These are phyloP conservation scores for Citrus medica DNA, from an alignment of 345 rosid genomes.

Conservation along the genomic window DNA sequence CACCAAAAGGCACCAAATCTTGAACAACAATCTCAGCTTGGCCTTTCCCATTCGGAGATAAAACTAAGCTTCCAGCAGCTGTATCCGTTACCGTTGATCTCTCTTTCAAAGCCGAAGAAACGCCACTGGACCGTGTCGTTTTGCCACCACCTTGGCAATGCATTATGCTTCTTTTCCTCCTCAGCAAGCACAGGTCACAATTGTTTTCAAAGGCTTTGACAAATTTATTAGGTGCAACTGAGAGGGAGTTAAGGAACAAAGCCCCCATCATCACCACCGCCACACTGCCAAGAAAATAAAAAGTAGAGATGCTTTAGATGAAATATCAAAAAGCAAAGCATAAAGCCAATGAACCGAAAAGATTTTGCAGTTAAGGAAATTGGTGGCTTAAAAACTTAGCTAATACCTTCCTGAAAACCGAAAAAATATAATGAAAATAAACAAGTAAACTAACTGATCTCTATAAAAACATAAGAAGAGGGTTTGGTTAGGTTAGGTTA, in stretches of 20 bases:
- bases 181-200: conserved; percentile 22
- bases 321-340: conserved; percentile 18
- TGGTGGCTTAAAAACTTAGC: conserved; percentile 41
- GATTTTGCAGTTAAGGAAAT: conserved; percentile 38
- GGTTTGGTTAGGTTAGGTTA: conserved; percentile 36
- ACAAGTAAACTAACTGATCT: conserved; percentile 50
- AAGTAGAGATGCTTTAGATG: conserved; percentile 21
- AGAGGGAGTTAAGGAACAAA: conserved; percentile 56
- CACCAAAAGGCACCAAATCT: conserved; percentile 52
- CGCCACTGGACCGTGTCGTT: conserved; percentile 29
- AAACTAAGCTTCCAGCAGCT: conserved; percentile 43
- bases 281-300: conserved; percentile 28
- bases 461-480: conserved; percentile 36
- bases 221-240: conserved; percentile 30
- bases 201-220: conserved; percentile 11
- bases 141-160: conserved; percentile 59
- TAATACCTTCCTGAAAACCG: conserved; percentile 25
- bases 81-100: conserved; percentile 26
- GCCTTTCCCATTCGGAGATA: conserved; percentile 52
- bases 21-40: conserved; percentile 47
- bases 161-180: conserved; percentile 28
- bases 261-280: conserved; percentile 54
- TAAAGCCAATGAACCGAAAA: conserved; percentile 19
- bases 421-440: not conserved
- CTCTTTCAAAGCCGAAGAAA: conserved; percentile 52